A percentile compares a stretch with the other conserved stretches of the same genome.
phyloP scores from a whole-genome alignment of 2,329 filamentous ascomycete species.

The Colletotrichum eleusines region DNA sequence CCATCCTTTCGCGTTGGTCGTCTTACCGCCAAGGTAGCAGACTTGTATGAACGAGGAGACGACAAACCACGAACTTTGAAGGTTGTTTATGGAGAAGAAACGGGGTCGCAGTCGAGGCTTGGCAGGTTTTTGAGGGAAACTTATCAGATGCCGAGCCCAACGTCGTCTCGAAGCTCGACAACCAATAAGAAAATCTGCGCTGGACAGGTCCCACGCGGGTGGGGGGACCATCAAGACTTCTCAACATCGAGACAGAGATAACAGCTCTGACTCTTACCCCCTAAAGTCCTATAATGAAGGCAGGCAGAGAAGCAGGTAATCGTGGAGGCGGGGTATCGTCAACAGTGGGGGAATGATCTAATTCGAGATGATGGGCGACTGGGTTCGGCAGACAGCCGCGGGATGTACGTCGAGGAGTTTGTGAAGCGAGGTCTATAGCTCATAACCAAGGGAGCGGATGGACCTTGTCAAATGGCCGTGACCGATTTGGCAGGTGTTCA shows the following conservation, averaged over 20 bases:
- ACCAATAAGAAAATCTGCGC: slow-evolving; percentile 2
- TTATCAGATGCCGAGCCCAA: slow-evolving; percentile 8
- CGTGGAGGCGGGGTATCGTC: slow-evolving; percentile 29
- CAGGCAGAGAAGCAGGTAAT: not conserved
- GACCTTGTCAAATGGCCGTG: slow-evolving; percentile 30
- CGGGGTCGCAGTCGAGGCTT: slow-evolving; percentile 2
- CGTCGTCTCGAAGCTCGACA: slow-evolving; percentile 25
- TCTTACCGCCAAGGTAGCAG: slow-evolving; percentile 30
- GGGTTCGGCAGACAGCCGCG: slow-evolving; percentile 28
- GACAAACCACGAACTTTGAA: not conserved
- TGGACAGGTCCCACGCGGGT: slow-evolving; percentile 19
- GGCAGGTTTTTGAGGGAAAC: not conserved
- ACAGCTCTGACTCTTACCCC: not conserved
- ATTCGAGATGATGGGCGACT: slow-evolving; percentile 39
- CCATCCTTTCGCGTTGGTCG: slow-evolving; percentile 1
- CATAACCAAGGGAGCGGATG: slow-evolving; percentile 28
- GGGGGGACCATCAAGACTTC: slow-evolving; percentile 15
- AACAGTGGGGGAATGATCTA: slow-evolving; percentile 29
- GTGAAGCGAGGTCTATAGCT: slow-evolving; percentile 33
- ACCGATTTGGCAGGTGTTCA: slow-evolving; percentile 10
- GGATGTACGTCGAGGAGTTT: slow-evolving; percentile 25
- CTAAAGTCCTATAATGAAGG: not conserved
- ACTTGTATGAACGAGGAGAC: slow-evolving; percentile 27
- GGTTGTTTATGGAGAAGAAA: slow-evolving; percentile 10
- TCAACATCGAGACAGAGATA: slow-evolving; percentile 16